Conservation (phyloP, 371 early-diverging fungal genomes). For the Mucor sp. region DNA sequence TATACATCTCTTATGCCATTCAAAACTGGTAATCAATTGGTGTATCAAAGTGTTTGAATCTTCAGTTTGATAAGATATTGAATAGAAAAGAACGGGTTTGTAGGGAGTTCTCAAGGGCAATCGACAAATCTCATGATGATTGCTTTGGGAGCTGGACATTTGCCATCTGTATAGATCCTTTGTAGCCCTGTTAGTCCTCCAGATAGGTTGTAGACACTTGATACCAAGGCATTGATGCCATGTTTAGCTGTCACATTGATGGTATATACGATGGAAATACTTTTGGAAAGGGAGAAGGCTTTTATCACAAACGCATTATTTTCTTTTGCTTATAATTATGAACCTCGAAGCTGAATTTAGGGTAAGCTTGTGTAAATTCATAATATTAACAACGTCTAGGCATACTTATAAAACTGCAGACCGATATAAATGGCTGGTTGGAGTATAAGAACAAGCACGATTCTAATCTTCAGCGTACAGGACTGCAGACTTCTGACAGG, state of each 20-base stretch:
- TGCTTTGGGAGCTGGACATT: background rate
- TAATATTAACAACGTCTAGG: background rate
- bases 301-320: background rate
- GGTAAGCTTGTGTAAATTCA: background rate
- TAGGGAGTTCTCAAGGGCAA: background rate
- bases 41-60: background rate
- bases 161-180: background rate
- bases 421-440: constrained; percentile 24
- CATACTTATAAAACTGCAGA: background rate
- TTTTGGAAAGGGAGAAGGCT: background rate
- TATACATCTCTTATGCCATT: background rate
- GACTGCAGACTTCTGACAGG: background rate
- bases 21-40: background rate
- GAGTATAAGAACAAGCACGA: constrained; percentile 7
- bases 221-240: background rate
- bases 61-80: background rate
- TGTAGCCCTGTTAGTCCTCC: background rate
- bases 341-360: background rate
- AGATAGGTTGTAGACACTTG: background rate
- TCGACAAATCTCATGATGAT: background rate
- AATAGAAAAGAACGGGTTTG: background rate
- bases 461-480: background rate
- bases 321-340: background rate
- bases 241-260: background rate
- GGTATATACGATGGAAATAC: background rate